Conservation (phyloP, 441 rosid species). For the Brassica hybrid region DNA sequence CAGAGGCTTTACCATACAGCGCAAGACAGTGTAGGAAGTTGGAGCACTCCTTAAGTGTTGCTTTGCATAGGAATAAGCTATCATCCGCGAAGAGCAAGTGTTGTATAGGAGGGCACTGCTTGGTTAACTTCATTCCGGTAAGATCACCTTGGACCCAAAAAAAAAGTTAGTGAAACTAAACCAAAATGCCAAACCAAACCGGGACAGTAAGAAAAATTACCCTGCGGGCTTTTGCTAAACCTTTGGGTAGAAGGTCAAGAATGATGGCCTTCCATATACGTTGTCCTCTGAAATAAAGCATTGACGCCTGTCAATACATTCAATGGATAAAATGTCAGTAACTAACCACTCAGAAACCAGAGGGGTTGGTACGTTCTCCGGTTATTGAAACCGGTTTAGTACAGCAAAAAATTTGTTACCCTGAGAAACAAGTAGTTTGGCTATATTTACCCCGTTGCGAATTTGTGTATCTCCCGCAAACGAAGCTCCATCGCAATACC, state of each 20-base stretch:
- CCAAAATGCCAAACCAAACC: conserved; percentile 2
- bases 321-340: conserved; percentile 22
- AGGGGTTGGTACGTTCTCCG: conserved; percentile 10
- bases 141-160: too few species aligned
- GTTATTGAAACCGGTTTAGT: conserved; percentile 20
- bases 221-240: conserved; percentile 56
- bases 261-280: conserved; percentile 71
- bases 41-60: too few species aligned
- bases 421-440: neutral
- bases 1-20: too few species aligned
- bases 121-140: too few species aligned
- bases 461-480: conserved; percentile 64
- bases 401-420: neutral
- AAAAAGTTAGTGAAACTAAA: neutral
- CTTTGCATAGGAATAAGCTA: too few species aligned
- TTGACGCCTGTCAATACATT: conserved; percentile 67
- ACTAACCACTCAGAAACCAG: neutral
- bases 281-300: conserved; percentile 91
- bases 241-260: conserved; percentile 74
- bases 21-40: too few species aligned
- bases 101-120: too few species aligned
- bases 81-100: too few species aligned
- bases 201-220: conserved; percentile 33
- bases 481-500: conserved; percentile 82
- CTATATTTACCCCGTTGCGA: conserved; percentile 65